Conservation (phyloP, 2,329 filamentous ascomycete species). For the Orbilia brochopaga region DNA sequence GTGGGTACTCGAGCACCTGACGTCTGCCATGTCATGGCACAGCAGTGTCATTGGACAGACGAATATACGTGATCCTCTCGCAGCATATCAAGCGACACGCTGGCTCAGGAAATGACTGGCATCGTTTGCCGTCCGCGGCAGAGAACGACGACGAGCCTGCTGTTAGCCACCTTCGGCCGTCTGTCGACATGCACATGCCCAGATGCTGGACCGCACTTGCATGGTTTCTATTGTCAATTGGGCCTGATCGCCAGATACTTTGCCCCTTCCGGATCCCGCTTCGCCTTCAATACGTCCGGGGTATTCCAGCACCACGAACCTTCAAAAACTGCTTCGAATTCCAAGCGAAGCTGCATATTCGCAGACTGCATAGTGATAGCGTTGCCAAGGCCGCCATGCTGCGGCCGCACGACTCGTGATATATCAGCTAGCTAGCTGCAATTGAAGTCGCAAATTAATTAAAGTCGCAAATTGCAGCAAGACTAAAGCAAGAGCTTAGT, state of each 20-base stretch:
- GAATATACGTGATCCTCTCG: not conserved
- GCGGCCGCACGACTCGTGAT: conserved; percentile 33
- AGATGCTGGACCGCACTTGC: not conserved
- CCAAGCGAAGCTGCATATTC: too few species aligned
- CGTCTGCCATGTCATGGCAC: conserved; percentile 10
- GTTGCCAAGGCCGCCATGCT: conserved; percentile 31
- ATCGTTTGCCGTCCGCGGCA: not conserved
- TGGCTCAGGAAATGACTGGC: conserved; percentile 4
- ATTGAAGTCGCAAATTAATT: too few species aligned
- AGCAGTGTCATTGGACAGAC: not conserved
- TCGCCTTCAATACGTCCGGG: too few species aligned
- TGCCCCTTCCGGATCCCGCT: too few species aligned
- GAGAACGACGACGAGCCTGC: not conserved
- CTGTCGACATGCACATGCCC: conserved; percentile 1
- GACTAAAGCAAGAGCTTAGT: too few species aligned
- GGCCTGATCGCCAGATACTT: not conserved
- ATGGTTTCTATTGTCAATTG: not conserved
- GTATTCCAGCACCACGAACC: too few species aligned
- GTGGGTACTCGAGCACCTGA: conserved; percentile 19
- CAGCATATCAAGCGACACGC: conserved; percentile 5
- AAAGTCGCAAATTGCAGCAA: too few species aligned
- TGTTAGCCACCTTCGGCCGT: not conserved
- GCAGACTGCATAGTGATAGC: conserved; percentile 38
- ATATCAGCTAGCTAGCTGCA: too few species aligned
- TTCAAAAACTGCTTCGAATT: too few species aligned